A percentile compares a stretch with the other conserved stretches of the same genome.
Conservation (phyloP, 2,329 filamentous ascomycete species). For the Thielaviopsis ethacetica region DNA sequence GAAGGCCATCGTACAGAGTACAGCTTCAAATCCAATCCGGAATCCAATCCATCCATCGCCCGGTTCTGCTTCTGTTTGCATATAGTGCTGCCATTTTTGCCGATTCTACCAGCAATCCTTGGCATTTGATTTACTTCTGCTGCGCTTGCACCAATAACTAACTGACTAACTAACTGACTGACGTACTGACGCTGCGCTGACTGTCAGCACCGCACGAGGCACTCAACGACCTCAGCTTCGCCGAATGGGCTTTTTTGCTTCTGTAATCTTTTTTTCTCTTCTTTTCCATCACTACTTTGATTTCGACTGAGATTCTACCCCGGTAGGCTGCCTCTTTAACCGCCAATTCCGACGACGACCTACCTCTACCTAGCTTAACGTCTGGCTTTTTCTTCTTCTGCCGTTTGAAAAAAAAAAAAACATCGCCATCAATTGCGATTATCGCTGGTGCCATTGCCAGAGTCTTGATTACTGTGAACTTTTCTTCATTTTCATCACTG, state of each 20-base stretch:
- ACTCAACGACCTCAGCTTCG: conserved; percentile 1
- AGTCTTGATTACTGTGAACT: background rate
- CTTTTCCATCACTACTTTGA: background rate
- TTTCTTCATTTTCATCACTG: background rate
- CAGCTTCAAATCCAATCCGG: too few species aligned
- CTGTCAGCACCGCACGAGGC: background rate
- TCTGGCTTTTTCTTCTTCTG: background rate
- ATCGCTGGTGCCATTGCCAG: background rate
- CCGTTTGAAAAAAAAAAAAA: background rate
- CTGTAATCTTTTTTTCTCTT: background rate
- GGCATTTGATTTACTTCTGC: background rate
- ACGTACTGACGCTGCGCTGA: background rate
- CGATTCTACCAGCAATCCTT: background rate
- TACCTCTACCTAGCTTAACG: background rate
- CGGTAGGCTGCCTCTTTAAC: conserved; percentile 7
- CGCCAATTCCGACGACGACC: background rate
- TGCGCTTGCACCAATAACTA: too few species aligned
- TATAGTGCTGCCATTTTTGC: too few species aligned
- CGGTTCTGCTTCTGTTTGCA: too few species aligned
- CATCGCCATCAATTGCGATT: background rate
- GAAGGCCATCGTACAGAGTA: too few species aligned
- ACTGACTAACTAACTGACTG: background rate
- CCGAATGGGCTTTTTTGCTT: background rate
- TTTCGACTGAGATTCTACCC: background rate
- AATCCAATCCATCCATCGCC: too few species aligned